Evolutionary conservation across 768 basidiomycete species (phyloP).

Genomic region (Mycena sanguinolenta): DNA sequence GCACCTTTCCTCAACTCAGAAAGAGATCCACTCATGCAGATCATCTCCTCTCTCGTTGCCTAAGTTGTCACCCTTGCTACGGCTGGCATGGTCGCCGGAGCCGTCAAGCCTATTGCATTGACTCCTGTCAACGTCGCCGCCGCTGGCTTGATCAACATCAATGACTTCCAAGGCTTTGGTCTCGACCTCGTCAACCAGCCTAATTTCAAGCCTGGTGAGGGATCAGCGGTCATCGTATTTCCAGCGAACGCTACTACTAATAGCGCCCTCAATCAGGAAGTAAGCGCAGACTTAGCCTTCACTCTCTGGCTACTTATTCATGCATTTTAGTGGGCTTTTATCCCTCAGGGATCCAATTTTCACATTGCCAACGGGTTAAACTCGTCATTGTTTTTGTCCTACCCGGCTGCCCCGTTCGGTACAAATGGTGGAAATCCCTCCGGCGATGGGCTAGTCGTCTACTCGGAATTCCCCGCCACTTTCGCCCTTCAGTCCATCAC

Average conservation of each 20-base stretch:
- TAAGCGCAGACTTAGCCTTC: too few relatives aligned
- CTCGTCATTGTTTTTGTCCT: not conserved
- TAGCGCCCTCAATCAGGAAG: too few relatives aligned
- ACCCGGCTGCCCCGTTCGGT: not conserved
- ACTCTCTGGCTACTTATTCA: too few relatives aligned
- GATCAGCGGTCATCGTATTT: not conserved
- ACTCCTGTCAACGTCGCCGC: constrained; percentile 1
- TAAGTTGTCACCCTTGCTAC: too few relatives aligned
- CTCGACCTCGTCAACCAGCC: not conserved
- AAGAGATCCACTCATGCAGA: too few relatives aligned
- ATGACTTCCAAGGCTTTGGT: constrained; percentile 5
- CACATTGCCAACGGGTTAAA: not conserved
- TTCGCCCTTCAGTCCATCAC: not conserved
- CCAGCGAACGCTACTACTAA: too few relatives aligned
- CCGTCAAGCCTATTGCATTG: not conserved
- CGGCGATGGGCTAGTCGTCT: not conserved
- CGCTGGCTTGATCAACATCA: constrained; percentile 5
- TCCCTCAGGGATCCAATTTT: not conserved
- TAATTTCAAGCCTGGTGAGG: not conserved
- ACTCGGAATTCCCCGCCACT: not conserved
- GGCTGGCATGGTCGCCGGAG: too few relatives aligned
- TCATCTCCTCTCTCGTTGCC: too few relatives aligned
- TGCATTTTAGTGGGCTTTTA: not conserved
- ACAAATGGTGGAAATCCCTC: not conserved
- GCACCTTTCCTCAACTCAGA: too few relatives aligned